phyloP scores from a whole-genome alignment of 2,329 filamentous ascomycete species.

The Tolypocladium endophyticum region DNA sequence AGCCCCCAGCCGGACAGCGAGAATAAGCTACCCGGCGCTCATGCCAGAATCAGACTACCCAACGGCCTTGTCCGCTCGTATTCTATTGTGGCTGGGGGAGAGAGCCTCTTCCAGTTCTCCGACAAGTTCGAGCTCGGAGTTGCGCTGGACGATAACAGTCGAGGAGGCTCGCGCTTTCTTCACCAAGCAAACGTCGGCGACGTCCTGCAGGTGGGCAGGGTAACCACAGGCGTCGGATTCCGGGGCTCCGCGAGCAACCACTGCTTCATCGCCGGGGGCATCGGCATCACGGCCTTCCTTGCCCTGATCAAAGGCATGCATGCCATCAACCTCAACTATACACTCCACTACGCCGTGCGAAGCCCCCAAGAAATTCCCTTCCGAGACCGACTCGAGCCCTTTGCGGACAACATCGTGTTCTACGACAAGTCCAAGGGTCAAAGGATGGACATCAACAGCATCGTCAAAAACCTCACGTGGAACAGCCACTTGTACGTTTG shows the following conservation, averaged over 20 bases:
- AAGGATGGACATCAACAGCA: slow-evolving; percentile 40
- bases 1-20: slow-evolving; percentile 21
- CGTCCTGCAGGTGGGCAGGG: slow-evolving; percentile 36
- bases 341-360: slow-evolving; percentile 50
- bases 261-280: slow-evolving; percentile 53
- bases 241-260: slow-evolving; percentile 41
- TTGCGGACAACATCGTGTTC: slow-evolving; percentile 31
- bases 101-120: slow-evolving; percentile 17
- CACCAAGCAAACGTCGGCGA: slow-evolving; percentile 40
- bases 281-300: slow-evolving; percentile 58
- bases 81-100: slow-evolving; percentile 37
- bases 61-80: slow-evolving; percentile 48
- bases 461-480: slow-evolving; percentile 36
- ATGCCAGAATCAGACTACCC: slow-evolving; percentile 46
- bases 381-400: slow-evolving; percentile 28
- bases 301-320: slow-evolving; percentile 30
- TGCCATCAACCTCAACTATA: slow-evolving; percentile 35
- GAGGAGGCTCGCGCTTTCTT: slow-evolving; percentile 51
- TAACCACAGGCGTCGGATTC: slow-evolving; percentile 38
- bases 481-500: slow-evolving; percentile 52
- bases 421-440: slow-evolving; percentile 42
- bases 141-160: slow-evolving; percentile 40
- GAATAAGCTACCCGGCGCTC: slow-evolving; percentile 33
- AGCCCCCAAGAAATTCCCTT: slow-evolving; percentile 44
- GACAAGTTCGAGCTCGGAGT: slow-evolving; percentile 47